Conservation (phyloP, 2,329 filamentous ascomycete species). For the Myotisia sp. region DNA sequence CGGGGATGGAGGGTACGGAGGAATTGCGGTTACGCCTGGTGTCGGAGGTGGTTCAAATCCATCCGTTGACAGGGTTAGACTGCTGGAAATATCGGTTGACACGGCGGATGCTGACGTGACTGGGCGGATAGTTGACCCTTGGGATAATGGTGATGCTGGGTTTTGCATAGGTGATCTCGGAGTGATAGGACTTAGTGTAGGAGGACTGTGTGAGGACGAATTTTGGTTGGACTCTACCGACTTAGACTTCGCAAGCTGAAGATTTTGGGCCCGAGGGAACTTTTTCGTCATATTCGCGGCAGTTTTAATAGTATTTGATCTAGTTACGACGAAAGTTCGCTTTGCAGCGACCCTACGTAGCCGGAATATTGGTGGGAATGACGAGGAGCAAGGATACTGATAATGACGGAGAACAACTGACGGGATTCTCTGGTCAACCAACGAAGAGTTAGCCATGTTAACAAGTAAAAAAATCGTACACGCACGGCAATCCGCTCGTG, state of each 20-base stretch:
- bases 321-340: too few relatives aligned
- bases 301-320: conserved; percentile 1
- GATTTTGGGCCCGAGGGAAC: conserved; percentile 7
- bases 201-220: conserved; percentile 2
- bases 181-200: conserved; percentile 7
- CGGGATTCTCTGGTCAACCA: too few relatives aligned
- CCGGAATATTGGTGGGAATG: too few relatives aligned
- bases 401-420: too few relatives aligned
- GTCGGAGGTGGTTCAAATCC: conserved; percentile 19
- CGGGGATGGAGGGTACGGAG: conserved; percentile 31
- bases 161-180: conserved; percentile 8
- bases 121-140: conserved; percentile 25
- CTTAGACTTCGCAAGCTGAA: conserved; percentile 10
- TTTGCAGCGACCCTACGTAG: too few relatives aligned
- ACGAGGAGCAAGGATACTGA: too few relatives aligned
- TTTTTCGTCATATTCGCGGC: conserved; percentile 12
- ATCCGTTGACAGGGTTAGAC: conserved; percentile 12
- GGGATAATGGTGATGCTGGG: conserved; percentile 9
- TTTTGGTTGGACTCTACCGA: conserved; percentile 4
- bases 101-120: conserved; percentile 17
- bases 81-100: not conserved
- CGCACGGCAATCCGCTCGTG: too few relatives aligned
- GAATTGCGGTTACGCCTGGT: conserved; percentile 33
- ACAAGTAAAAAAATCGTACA: too few relatives aligned
- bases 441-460: too few relatives aligned